These are phyloP conservation scores for Vitis amurensis DNA, from an alignment of 164 flowering plant genomes.

Conservation along the genomic window DNA sequence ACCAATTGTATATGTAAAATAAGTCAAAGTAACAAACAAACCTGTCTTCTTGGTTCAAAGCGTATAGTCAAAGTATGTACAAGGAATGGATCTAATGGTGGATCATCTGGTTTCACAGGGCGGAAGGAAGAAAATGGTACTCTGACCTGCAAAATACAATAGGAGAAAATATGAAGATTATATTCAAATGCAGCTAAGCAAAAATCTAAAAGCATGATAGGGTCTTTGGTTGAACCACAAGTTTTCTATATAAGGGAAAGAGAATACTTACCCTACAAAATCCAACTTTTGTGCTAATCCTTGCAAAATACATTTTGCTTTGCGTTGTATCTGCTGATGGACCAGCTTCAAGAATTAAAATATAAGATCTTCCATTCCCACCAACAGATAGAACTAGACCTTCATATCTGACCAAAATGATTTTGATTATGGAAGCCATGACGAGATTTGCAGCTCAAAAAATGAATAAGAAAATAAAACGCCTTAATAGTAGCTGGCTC, in stretches of 20 bases:
- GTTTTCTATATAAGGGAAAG: neutral
- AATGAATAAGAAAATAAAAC: neutral
- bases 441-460: neutral
- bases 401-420: conserved; percentile 60
- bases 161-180: neutral
- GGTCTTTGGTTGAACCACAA: neutral
- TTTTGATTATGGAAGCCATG: neutral
- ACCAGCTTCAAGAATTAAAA: conserved; percentile 91
- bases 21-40: conserved; percentile 23
- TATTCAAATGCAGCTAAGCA: too few relatives aligned
- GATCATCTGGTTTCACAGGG: conserved; percentile 92
- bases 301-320: conserved; percentile 85
- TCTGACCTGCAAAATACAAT: conserved; percentile 58
- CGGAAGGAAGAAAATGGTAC: conserved; percentile 90
- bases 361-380: conserved; percentile 93
- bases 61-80: conserved; percentile 93
- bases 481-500: neutral
- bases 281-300: conserved; percentile 90
- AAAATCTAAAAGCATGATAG: neutral
- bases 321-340: conserved; percentile 80
- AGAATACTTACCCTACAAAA: conserved; percentile 77
- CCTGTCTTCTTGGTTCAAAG: conserved; percentile 98
- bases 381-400: conserved; percentile 92
- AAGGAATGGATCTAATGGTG: conserved; percentile 94
- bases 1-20: neutral